Conservation (phyloP, 1,284 basidiomycete species). For the Ustilago xerochloae region DNA sequence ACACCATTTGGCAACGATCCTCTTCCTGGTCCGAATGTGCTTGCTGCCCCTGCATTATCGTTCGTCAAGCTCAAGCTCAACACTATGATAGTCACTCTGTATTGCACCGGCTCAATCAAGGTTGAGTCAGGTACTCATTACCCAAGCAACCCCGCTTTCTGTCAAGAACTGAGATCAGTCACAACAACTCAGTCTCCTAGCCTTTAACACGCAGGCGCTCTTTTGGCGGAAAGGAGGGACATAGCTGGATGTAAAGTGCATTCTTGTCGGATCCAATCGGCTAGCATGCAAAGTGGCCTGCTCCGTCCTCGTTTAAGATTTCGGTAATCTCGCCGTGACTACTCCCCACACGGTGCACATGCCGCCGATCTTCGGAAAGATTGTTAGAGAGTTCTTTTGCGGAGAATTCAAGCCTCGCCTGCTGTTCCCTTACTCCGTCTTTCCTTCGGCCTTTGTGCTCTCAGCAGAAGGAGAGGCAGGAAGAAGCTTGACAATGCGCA, state of each 20-base stretch:
- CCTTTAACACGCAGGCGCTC: no score
- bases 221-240: no score
- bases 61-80: no score
- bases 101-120: no score
- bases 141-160: no score
- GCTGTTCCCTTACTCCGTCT: conserved; percentile 1
- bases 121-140: no score
- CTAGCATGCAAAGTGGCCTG: background rate
- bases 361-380: background rate
- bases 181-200: no score
- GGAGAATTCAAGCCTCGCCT: background rate
- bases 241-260: no score
- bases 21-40: background rate
- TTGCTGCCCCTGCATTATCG: background rate
- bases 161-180: no score
- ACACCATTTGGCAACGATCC: background rate
- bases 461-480: background rate
- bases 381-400: background rate
- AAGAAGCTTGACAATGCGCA: conserved; percentile 24
- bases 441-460: background rate
- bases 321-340: conserved; percentile 13
- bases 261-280: background rate
- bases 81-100: no score
- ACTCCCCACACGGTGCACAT: no score
- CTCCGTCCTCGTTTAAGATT: background rate